phyloP scores from a whole-genome alignment of 1,284 basidiomycete genomes.

The Naganishia albida region DNA sequence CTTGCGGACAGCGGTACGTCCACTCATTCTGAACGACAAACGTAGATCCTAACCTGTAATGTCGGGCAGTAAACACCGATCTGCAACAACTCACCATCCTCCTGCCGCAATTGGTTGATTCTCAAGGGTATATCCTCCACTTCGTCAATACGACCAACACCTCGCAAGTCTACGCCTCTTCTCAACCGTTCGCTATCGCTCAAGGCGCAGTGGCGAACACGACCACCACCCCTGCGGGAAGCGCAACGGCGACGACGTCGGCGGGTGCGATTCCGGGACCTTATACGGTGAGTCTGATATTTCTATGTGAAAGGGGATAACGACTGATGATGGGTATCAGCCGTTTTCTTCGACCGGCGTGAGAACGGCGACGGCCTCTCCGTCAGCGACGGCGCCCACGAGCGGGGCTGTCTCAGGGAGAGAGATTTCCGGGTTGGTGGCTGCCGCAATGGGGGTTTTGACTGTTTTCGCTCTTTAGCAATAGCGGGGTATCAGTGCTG shows the following conservation, averaged over 20 bases:
- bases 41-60: neutral
- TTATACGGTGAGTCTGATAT: slow-evolving; percentile 16
- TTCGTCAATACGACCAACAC: slow-evolving; percentile 57
- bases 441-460: too few relatives aligned
- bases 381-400: neutral
- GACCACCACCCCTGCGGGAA: neutral
- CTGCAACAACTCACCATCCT: slow-evolving; percentile 29
- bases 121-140: slow-evolving; percentile 54
- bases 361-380: slow-evolving; percentile 8
- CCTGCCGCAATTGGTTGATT: slow-evolving; percentile 26
- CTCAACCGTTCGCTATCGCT: slow-evolving; percentile 54
- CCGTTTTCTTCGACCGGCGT: slow-evolving; percentile 17
- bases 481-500: too few relatives aligned
- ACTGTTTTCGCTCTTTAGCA: too few relatives aligned
- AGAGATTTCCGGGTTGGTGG: too few relatives aligned
- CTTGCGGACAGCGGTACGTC: slow-evolving; percentile 38
- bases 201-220: slow-evolving; percentile 37
- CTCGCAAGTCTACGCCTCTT: slow-evolving; percentile 55
- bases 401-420: too few relatives aligned
- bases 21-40: neutral
- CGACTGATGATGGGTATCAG: neutral
- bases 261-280: slow-evolving; percentile 22
- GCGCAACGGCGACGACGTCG: neutral
- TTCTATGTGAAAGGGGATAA: neutral
- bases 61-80: slow-evolving; percentile 24